A percentile compares a stretch with the other conserved stretches of the same genome.
Evolutionary conservation across 495 filamentous ascomycete genomes (phyloP).

Genomic region (Oidiodendron maius): DNA sequence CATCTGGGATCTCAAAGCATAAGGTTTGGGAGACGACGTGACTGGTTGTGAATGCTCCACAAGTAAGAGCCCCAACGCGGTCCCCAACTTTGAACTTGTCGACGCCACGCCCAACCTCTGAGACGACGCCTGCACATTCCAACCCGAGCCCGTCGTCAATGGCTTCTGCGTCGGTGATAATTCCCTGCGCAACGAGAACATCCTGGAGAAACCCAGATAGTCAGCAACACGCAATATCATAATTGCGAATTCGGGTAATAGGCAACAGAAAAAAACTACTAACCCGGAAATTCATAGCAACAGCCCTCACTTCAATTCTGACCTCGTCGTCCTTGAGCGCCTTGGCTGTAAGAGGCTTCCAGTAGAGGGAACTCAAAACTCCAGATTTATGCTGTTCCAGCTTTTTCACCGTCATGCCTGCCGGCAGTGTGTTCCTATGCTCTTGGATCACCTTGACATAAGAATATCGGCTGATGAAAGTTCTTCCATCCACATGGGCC

Average conservation of each 20-base stretch:
- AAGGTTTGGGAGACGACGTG: not conserved
- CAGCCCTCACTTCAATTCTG: slow-evolving; percentile 30
- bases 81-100: slow-evolving; percentile 40
- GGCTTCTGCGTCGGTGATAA: not conserved
- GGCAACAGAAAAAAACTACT: too few relatives aligned
- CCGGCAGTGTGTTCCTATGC: not conserved
- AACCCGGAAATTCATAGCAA: slow-evolving; percentile 25
- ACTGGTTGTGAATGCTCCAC: slow-evolving; percentile 2
- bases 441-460: slow-evolving; percentile 1
- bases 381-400: slow-evolving; percentile 21
- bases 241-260: not conserved
- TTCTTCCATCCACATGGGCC: slow-evolving; percentile 5
- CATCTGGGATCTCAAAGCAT: slow-evolving; percentile 38
- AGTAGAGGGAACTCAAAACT: too few relatives aligned
- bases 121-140: slow-evolving; percentile 35
- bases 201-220: slow-evolving; percentile 34
- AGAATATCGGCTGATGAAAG: slow-evolving; percentile 15
- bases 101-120: slow-evolving; percentile 40
- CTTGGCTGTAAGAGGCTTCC: too few relatives aligned
- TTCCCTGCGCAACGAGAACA: slow-evolving; percentile 29
- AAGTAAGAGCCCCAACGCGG: slow-evolving; percentile 41
- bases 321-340: too few relatives aligned
- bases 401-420: slow-evolving; percentile 15
- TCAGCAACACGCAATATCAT: not conserved
- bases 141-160: slow-evolving; percentile 1